Base-by-base conservation (phyloP, 768 basidiomycete genomes). In the Trametes cinnabarina region DNA sequence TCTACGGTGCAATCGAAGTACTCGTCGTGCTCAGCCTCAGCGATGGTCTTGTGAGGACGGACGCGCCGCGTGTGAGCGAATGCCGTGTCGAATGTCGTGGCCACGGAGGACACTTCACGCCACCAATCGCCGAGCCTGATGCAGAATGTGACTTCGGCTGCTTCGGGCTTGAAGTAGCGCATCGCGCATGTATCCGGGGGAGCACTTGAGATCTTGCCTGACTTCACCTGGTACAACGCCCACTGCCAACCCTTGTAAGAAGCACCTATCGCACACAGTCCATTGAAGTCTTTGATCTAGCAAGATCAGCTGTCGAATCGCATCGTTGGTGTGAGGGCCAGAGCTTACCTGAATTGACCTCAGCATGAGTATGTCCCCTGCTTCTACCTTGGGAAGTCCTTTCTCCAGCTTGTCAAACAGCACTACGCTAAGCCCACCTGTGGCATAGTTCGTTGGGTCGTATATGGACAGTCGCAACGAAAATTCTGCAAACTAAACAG, bases 361-460 rank as follows among this genome's bases (percentile, higher is more conserved):
- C 2, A 68, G 44, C 9, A 70, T n/a, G 12, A 66, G 23, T 20
- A 87, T 65, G 55, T 86, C 80, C 0, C 81, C 81, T n/a, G 60
- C 52, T 4, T 69, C 69, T 15, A 79, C 74, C 34, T 72, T 68
- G 1, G 87, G 86, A 3, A 88, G 68, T 79, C 79, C 83, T 51
- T 79, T 73, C 22, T 64, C 37, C 59, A 80, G 63, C 61, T 75
- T 76, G 6, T 79, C 76, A 64, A 90, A 90, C 51, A 79, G 82
- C 76, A 85, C 70, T 9, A 72, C 48, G 26, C 55, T 63, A 15
- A 70, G 64, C 80, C 68, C 58, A 50, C 72, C 46, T 78, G 60
- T n/a, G 68, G 69, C 61, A n/a, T 69, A 69, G 44, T 74, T 76
- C 25, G 82, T 82, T 3, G 81, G 79, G 63, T 88, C 87, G 8